Evolutionary conservation across 805 yeast genomes (phyloP).

Genomic region (Candida caryicola): DNA sequence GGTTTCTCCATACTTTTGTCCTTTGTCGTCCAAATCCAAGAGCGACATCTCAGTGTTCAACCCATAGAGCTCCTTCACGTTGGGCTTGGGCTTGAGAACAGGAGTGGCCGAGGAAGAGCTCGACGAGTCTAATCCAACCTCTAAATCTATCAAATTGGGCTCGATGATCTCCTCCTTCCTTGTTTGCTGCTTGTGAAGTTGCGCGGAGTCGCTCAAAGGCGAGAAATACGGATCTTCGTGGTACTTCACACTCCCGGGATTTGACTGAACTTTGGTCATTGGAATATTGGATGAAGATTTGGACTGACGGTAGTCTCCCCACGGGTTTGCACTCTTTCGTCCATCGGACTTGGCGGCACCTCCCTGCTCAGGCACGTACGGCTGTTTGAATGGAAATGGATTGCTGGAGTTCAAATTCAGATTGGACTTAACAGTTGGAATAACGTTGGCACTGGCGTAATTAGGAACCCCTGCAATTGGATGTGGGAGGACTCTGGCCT

Average conservation of each 20-base stretch:
- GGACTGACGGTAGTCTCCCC: constrained; percentile 28
- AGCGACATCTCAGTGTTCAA: constrained; percentile 17
- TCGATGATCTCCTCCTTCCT: constrained; percentile 9
- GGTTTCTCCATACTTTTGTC: constrained; percentile 5
- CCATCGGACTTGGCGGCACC: constrained; percentile 1
- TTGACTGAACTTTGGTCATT: constrained; percentile 4
- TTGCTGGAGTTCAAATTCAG: constrained; percentile 1
- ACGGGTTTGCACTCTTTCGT: constrained; percentile 27
- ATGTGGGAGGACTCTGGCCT: not conserved
- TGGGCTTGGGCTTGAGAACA: constrained; percentile 12
- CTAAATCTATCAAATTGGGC: constrained; percentile 35
- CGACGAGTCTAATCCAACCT: constrained; percentile 30
- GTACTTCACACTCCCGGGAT: constrained; percentile 1
- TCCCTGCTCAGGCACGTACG: not conserved
- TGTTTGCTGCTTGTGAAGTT: not conserved
- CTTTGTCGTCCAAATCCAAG: constrained; percentile 27
- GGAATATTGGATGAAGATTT: constrained; percentile 2
- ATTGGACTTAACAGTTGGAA: constrained; percentile 2
- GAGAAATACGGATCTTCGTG: not conserved
- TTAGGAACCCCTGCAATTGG: not conserved
- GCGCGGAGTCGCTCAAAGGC: not conserved
- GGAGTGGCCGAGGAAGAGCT: constrained; percentile 19
- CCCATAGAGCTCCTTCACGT: constrained; percentile 7
- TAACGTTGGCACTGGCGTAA: not conserved
- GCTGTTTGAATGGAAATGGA: constrained; percentile 8